Evolutionary conservation across 2,329 filamentous ascomycete genomes (phyloP), one percentile per base, ranked within the genome.

Genomic region (Stagonosporopsis rhizophila): DNA sequence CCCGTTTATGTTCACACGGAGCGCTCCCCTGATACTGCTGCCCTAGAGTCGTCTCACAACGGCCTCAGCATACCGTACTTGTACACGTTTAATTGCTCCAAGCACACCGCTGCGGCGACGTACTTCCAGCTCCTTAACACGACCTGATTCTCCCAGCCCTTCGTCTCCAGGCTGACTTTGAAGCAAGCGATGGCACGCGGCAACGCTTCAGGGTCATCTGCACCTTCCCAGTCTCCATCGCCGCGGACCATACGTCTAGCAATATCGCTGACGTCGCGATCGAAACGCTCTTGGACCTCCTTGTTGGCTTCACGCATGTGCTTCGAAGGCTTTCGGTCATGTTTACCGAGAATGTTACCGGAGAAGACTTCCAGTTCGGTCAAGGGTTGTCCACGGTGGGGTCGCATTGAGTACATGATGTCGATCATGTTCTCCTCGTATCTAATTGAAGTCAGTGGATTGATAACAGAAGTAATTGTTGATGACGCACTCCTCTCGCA

Each of bases 321-420:
- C 17, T 68, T 72, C 41, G 67, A 72, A 1, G 71, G 67, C 6
- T 75, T 75, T 6, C 74, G 69, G 4, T 76, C 79, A 9, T 77
- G 77, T 56, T 80, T 81, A 47, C 82, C 83, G 20, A 87, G 77
- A 59, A 87, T 85, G 47, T 78, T 82, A 25, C 85, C 85, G 27
- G 81, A 79, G 66, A 87, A 85, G 40, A 83, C 83, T 54, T 75
- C 72, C 20, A 74, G 64, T 35, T 75, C 72, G 1, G 62, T 69
- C 4, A 75, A 62, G n/a, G 65, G 71, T 12, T 66, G 46, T 17
- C 64, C 64, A 14, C 66, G 70, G 54, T 72, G 66, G 1, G 68
- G 59, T 12, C 64, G 65, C 32, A 71, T 59, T 4, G 67, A 71
- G 56, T 77, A 74, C 77, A 85, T 82, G 42, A 81, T 76, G 32